phyloP scores from a whole-genome alignment of 2,329 filamentous ascomycete species.

The Fusarium sp. region DNA sequence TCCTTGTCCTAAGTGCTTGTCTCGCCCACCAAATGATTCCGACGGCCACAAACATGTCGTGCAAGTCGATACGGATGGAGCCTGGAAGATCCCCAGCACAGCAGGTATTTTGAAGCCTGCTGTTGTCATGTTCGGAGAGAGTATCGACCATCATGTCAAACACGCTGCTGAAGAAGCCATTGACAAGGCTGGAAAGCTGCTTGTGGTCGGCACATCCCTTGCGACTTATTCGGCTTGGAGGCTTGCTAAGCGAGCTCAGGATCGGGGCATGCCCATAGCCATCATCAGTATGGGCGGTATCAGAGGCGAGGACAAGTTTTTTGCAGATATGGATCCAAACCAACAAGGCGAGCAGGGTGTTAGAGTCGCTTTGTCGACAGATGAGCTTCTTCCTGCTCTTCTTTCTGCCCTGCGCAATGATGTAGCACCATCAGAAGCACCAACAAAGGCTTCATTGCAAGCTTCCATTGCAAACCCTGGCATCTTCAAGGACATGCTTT shows the following conservation, averaged over 20 bases:
- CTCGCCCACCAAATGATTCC: slow-evolving; percentile 66
- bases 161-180: slow-evolving; percentile 81
- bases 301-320: slow-evolving; percentile 80
- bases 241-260: slow-evolving; percentile 83
- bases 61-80: slow-evolving; percentile 81
- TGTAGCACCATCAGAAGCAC: slow-evolving; percentile 13
- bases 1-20: slow-evolving; percentile 83
- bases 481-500: slow-evolving; percentile 71
- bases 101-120: slow-evolving; percentile 91
- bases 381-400: slow-evolving; percentile 67
- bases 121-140: slow-evolving; percentile 97
- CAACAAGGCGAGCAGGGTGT: slow-evolving; percentile 65
- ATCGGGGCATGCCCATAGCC: slow-evolving; percentile 85
- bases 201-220: slow-evolving; percentile 88
- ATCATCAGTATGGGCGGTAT: slow-evolving; percentile 90
- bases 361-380: slow-evolving; percentile 68
- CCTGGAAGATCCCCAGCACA: slow-evolving; percentile 73
- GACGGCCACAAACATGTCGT: slow-evolving; percentile 70
- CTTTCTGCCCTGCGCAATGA: slow-evolving; percentile 62
- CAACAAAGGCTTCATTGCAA: slow-evolving; percentile 22
- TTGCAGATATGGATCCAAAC: slow-evolving; percentile 64
- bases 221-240: slow-evolving; percentile 97
- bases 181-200: slow-evolving; percentile 77
- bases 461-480: slow-evolving; percentile 41
- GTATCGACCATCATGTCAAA: slow-evolving; percentile 77